Base-by-base conservation (phyloP, 73 alveolate genomes). In the Stentor roeselii region DNA sequence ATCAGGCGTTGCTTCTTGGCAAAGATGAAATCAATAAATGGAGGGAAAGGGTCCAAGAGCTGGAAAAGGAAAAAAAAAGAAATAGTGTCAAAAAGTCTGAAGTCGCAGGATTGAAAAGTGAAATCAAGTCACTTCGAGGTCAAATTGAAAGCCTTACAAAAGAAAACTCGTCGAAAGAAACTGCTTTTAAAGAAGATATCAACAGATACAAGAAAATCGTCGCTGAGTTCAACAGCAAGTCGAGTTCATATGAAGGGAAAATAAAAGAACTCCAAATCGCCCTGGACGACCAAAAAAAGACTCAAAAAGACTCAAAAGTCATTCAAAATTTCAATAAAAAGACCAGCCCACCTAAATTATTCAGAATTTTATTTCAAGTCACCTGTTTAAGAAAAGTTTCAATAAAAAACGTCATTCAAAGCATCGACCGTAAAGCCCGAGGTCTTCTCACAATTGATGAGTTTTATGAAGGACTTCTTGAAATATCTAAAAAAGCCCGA, bases 41-140 rank as follows among this genome's bases (percentile, higher is more conserved):
- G 84, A 76, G 60, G 2, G 84, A 76, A 41, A 15, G 39, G 1
- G 84, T n/a, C 39, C 6, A 31, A 76, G 84, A 76, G 34, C 75
- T 41, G 3, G 60, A 39, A 41, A 76, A 40, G 39, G 59, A 76
- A 15, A 76, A 76, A 67, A 67, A 67, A 34, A 67, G 41, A 67
- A 36, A 21, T 27, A 67, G 41, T 21, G 21, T 32, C 21, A 67
- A 67, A 67, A 67, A 67, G 2, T 14, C 50, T 1, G 80, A 67
- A 67, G 2, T 67, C 34, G 34, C 15, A 15, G 34, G 34, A 1
- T 34, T 67, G 80, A 67, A 34, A 67, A 67, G 27, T 0, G 80
- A 67, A 67, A 67, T 30, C 2, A 21, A 67, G 41, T 32, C n/a
- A 15, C 34, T 67, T 15, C 21, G 34, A 67, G 6, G 30, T 11